Percentiles rank a stretch among this genome's conserved stretches.
phyloP scores from a whole-genome alignment of 176 grass and related monocot genomes.

The Raddia guianensis region DNA sequence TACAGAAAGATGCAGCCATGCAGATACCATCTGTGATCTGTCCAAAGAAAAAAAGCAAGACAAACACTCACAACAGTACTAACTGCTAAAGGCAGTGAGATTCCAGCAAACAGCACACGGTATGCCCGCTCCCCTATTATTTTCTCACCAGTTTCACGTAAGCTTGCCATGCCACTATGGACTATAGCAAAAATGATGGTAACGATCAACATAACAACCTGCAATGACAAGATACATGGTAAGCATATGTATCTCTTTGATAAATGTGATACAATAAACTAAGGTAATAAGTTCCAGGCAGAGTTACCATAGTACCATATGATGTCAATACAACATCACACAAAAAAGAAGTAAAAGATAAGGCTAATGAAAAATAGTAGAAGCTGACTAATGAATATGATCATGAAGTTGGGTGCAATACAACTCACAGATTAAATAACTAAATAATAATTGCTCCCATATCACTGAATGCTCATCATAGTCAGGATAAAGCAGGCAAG shows the following conservation, averaged over 20 bases:
- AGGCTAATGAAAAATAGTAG: neutral
- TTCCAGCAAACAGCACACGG: constrained; percentile 85
- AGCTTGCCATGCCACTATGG: constrained; percentile 92
- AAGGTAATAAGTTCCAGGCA: neutral
- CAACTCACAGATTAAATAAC: neutral
- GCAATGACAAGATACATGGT: constrained; percentile 5
- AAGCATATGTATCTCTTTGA: neutral
- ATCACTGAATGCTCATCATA: neutral
- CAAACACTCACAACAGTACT: constrained; percentile 78
- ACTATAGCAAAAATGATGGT: constrained; percentile 75
- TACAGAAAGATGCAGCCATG: neutral
- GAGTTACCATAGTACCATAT: neutral
- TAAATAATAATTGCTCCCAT: neutral
- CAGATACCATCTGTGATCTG: constrained; percentile 6
- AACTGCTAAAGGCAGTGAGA: constrained; percentile 84
- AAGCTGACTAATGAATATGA: neutral
- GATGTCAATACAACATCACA: neutral
- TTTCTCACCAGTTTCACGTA: constrained; percentile 83
- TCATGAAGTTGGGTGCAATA: neutral
- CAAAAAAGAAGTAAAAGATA: neutral
- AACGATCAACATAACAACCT: constrained; percentile 81
- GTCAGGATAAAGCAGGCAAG: neutral
- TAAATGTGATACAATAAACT: constrained; percentile 5
- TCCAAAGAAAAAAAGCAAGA: constrained; percentile 4
- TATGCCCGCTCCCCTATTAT: constrained; percentile 82